These are phyloP conservation scores for Geotrichum cucujoidarum DNA, from an alignment of 1,139 yeast genomes.

Conservation along the genomic window DNA sequence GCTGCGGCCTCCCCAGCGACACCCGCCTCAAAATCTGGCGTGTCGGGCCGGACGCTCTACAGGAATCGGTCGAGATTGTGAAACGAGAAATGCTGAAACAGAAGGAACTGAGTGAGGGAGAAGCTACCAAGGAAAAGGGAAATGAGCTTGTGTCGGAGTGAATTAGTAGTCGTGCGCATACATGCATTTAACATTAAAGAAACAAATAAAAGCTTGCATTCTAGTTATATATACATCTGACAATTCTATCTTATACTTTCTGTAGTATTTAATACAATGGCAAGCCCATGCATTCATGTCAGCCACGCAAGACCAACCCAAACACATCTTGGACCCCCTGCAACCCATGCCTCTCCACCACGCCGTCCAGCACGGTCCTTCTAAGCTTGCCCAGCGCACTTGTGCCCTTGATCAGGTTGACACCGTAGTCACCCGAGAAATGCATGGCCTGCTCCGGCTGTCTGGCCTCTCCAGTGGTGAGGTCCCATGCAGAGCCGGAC, in stretches of 20 bases:
- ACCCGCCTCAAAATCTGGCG: slow-evolving; percentile 37
- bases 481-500: slow-evolving; percentile 9
- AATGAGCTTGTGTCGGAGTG: no score
- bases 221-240: no score
- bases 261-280: no score
- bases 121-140: no score
- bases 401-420: neutral
- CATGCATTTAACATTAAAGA: no score
- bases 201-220: no score
- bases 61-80: slow-evolving; percentile 23
- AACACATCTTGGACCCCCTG: neutral
- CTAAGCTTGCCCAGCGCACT: neutral
- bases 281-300: no score
- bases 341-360: slow-evolving; percentile 4
- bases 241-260: no score
- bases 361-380: slow-evolving; percentile 1
- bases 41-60: slow-evolving; percentile 34
- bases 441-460: neutral
- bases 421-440: neutral
- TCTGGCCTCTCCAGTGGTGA: neutral
- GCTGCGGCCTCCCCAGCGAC: slow-evolving; percentile 32
- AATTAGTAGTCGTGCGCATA: no score
- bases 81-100: neutral
- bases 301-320: no score
- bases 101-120: neutral